Base-by-base conservation (phyloP, 108 stramenopile genomes). In the Pseudonitzschia delicatissima region DNA sequence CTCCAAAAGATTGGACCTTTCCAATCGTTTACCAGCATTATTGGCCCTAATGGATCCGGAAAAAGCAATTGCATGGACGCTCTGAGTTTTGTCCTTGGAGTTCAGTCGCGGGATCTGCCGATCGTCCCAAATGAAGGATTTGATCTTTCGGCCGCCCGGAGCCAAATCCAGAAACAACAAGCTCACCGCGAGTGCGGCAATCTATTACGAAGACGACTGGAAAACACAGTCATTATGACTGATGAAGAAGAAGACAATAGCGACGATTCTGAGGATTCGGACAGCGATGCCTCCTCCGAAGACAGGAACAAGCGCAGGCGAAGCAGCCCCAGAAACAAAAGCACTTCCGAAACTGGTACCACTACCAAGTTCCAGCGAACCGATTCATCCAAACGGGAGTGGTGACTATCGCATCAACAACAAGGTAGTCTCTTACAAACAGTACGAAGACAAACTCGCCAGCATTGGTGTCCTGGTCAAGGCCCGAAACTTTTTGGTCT, bases 401-500 rank as follows among this genome's bases (percentile, higher is more conserved):
- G 91, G 93, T 34, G 85, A 90, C 60, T 99, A 98, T 82, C 83
- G 82, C 62, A 65, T 98, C 64, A 83, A 99, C 67, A 77, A 74
- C 44, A 77, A 71, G 51, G 71, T 79, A 32, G 89, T 96, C 28
- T 52, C 93, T 13, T 86, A 78, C 65, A 86, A 93, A 21, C 71
- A 85, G 52, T 99, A 99, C 70, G 96, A 96, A 75, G 57, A 72
- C 2, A 76, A 76, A 11, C 80, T 96, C 48, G 86, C 79, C 13
- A 66, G 81, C 13, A 98, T 99, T 71, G 97, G 97, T n/a, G 97
- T 99, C 11, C 77, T 98, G 50, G 83, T 96, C 69, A 96, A 97
- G 70, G 97, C 96, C 4, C 82, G 98, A n/a, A 99, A 99, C 79
- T 99, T 99, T 76, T 74, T 99, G 23, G 98, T 99, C 20, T 99